A percentile compares a stretch with the other conserved stretches of the same genome.
Evolutionary conservation across 73 alveolate species (phyloP).

Genomic region (Diophrys appendiculata): DNA sequence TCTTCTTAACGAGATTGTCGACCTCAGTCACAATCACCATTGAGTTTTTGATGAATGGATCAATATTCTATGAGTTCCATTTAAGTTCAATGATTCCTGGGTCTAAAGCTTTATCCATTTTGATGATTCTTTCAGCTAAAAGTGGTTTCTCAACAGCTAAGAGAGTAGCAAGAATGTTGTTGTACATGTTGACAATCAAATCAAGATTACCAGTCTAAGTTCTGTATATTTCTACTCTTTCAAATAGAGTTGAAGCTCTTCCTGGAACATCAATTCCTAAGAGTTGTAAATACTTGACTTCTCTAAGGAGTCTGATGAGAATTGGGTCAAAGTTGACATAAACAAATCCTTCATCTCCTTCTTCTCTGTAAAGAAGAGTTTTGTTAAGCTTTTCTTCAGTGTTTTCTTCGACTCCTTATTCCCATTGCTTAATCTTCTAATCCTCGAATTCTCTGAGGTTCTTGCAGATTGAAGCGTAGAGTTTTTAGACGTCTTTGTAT

Average conservation of each 20-base stretch:
- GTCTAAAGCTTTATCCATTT: slow-evolving; percentile 91
- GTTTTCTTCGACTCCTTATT: slow-evolving; percentile 90
- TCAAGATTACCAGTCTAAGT: slow-evolving; percentile 94
- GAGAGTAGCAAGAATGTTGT: slow-evolving; percentile 92
- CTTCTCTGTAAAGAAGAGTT: slow-evolving; percentile 90
- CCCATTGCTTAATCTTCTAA: slow-evolving; percentile 94
- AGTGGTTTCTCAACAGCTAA: slow-evolving; percentile 99
- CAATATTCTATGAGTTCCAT: slow-evolving; percentile 96
- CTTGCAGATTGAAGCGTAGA: slow-evolving; percentile 91
- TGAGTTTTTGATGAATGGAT: slow-evolving; percentile 87
- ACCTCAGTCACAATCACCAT: slow-evolving; percentile 80
- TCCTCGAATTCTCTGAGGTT: slow-evolving; percentile 96
- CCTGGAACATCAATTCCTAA: slow-evolving; percentile 95
- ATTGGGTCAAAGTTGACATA: slow-evolving; percentile 99
- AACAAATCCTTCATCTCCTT: slow-evolving; percentile 73
- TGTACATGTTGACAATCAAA: slow-evolving; percentile 94
- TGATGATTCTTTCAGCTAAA: slow-evolving; percentile 93
- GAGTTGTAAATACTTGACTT: slow-evolving; percentile 96
- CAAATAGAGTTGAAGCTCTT: slow-evolving; percentile 93
- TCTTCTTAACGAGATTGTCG: slow-evolving; percentile 77
- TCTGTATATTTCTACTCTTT: slow-evolving; percentile 90
- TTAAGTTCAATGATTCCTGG: slow-evolving; percentile 97
- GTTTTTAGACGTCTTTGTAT: slow-evolving; percentile 96
- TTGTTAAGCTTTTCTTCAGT: slow-evolving; percentile 92
- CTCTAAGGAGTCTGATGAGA: slow-evolving; percentile 97